These are phyloP conservation scores for Trametes villosa DNA, from an alignment of 768 basidiomycete genomes.

Conservation along the genomic window DNA sequence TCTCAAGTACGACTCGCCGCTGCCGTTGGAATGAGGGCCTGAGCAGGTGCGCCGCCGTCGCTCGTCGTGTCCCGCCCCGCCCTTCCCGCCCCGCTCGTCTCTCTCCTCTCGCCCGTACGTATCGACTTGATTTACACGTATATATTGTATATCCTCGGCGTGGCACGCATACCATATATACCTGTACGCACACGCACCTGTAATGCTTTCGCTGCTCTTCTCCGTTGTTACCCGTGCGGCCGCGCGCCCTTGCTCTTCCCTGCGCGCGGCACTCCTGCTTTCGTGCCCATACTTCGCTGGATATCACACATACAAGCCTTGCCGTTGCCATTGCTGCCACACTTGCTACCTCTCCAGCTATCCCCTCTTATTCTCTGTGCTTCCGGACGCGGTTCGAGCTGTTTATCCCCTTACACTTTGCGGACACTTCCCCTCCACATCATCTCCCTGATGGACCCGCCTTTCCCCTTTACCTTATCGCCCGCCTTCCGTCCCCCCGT, in stretches of 20 bases:
- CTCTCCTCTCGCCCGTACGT: not conserved
- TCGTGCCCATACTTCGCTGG: not conserved
- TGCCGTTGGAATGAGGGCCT: constrained; percentile 37
- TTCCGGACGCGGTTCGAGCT: too few relatives aligned
- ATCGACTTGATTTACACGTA: constrained; percentile 18
- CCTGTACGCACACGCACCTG: constrained; percentile 20
- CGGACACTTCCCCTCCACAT: not conserved
- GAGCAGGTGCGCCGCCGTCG: constrained; percentile 2
- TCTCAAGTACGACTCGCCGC: constrained; percentile 36
- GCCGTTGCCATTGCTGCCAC: not conserved
- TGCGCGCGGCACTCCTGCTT: not conserved
- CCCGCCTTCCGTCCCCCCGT: not conserved
- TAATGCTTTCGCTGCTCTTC: constrained; percentile 4
- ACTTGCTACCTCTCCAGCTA: not conserved
- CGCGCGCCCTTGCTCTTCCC: not conserved
- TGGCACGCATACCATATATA: constrained; percentile 20
- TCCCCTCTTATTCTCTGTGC: not conserved
- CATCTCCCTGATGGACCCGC: not conserved
- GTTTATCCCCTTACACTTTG: too few relatives aligned
- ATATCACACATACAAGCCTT: not conserved
- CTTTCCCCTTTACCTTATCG: not conserved
- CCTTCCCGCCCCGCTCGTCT: not conserved
- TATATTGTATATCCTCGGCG: constrained; percentile 17
- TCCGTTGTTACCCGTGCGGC: not conserved
- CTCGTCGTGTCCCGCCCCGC: not conserved